Evolutionary conservation across 768 basidiomycete species (phyloP), one percentile per base, ranked within the genome.

Genomic region (Neoboletus subvelutipes): DNA sequence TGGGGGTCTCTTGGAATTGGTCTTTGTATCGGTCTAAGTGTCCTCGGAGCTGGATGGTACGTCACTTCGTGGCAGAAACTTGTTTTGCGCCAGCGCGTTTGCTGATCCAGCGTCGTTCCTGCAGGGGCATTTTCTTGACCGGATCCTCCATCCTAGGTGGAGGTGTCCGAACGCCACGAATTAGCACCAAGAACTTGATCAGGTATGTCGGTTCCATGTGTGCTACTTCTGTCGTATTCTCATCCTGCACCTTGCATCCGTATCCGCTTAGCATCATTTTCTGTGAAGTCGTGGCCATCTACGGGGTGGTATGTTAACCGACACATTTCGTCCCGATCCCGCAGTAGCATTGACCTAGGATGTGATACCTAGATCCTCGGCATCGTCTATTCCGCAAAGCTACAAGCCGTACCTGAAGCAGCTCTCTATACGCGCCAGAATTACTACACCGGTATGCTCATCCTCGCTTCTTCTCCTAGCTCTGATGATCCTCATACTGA

Each of bases 261-360:
- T 4, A 29, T 56, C 18, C 41, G 13, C 15, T 9, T 8, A 98
- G 96, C 64, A 94, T 98, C 78, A 98, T 99, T 68, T 98, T 98
- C 80, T 98, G 96, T 73, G 96, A 98, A 78, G 97, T 98, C 68
- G 95, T 99, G 29, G 97, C 96, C 56, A 98, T 99, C 68, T 98
- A 98, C 76, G 97, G 91, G 55, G 92, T 93, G 51, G 92, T 94
- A 74, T 57, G 89, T 80, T 18, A 5, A 45, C 11, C 12, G 11
- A 45, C 29, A 12, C 13, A 12, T 13, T 28, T 29, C 15, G 4
- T 37, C 28, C 4, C 10, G 1, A 37, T 42, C 7, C 3, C 5
- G 3, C 13, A 6, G 54, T 57, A 39, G 48, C 55, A 33, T 13
- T 17, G 20, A 52, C 43, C 17, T 50, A 0, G 9, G 17, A 26